Evolutionary conservation across 441 rosid species (phyloP).

Genomic region (Viola pubescens): DNA sequence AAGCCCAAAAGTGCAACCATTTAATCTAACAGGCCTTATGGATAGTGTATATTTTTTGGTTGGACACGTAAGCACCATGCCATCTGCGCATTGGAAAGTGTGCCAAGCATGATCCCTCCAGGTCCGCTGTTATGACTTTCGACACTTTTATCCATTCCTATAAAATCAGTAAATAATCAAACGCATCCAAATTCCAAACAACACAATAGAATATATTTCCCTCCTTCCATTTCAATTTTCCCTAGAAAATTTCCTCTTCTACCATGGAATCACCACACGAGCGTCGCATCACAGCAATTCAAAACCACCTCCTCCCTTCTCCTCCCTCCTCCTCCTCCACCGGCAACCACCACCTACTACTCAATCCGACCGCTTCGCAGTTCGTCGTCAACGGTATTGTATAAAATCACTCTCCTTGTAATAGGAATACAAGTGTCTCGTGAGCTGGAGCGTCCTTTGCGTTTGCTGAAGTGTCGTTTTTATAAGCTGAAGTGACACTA

Average conservation of each 20-base stretch:
- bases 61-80: too few relatives aligned
- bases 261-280: constrained; percentile 35
- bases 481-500: background rate
- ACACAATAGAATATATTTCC: background rate
- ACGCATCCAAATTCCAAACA: background rate
- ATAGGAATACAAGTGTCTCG: background rate
- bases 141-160: too few relatives aligned
- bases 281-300: constrained; percentile 57
- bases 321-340: constrained; percentile 20
- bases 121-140: too few relatives aligned
- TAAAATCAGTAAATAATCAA: background rate
- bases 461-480: background rate
- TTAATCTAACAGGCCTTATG: too few relatives aligned
- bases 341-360: constrained; percentile 22
- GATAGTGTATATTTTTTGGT: too few relatives aligned
- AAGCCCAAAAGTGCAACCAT: too few relatives aligned
- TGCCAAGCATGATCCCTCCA: too few relatives aligned
- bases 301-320: constrained; percentile 37
- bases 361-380: constrained; percentile 42
- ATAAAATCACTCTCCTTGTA: background rate
- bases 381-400: constrained; percentile 37
- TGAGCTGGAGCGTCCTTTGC: background rate
- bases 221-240: constrained; percentile 9
- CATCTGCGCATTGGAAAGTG: too few relatives aligned
- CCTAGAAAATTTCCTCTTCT: background rate